Evolutionary conservation across 768 basidiomycete genomes (phyloP).

Genomic region (Kwoniella sp.): DNA sequence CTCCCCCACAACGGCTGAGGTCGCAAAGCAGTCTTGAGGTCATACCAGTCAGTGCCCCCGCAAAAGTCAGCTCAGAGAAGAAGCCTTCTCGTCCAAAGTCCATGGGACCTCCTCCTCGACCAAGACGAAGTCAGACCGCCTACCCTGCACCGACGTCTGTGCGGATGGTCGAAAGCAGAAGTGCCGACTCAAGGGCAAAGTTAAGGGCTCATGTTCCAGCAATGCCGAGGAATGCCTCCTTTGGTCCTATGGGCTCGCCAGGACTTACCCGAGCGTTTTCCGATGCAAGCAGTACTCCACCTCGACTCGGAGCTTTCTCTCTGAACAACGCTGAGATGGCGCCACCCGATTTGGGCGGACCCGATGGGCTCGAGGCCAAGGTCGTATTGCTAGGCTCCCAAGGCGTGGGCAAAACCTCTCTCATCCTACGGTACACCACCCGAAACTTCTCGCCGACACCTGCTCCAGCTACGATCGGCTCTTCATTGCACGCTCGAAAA

Average conservation of each 20-base stretch:
- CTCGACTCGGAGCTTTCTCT: slow-evolving; percentile 4
- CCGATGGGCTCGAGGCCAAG: slow-evolving; percentile 51
- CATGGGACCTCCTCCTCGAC: slow-evolving; percentile 31
- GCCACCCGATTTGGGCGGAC: slow-evolving; percentile 39
- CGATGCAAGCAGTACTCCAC: slow-evolving; percentile 23
- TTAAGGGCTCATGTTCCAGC: slow-evolving; percentile 10
- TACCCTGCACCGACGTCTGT: slow-evolving; percentile 24
- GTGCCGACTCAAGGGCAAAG: slow-evolving; percentile 32
- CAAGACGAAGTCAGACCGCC: slow-evolving; percentile 34
- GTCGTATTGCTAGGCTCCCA: slow-evolving; percentile 52
- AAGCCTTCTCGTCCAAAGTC: slow-evolving; percentile 23
- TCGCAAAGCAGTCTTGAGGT: slow-evolving; percentile 5
- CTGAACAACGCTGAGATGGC: slow-evolving; percentile 11
- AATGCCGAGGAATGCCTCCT: slow-evolving; percentile 18
- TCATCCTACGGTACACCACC: slow-evolving; percentile 51
- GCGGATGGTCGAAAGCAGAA: slow-evolving; percentile 33
- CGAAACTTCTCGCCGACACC: slow-evolving; percentile 31
- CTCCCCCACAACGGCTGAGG: slow-evolving; percentile 7
- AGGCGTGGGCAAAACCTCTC: slow-evolving; percentile 52
- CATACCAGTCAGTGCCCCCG: slow-evolving; percentile 8
- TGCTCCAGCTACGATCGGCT: slow-evolving; percentile 44
- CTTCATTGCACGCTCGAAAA: slow-evolving; percentile 48
- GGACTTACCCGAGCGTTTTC: slow-evolving; percentile 21
- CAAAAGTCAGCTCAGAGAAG: slow-evolving; percentile 10
- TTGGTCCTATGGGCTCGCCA: slow-evolving; percentile 9